Evolutionary conservation across 352 stramenopile species (phyloP), one percentile per base, ranked within the genome.

Genomic region (Plasmopara viticola): DNA sequence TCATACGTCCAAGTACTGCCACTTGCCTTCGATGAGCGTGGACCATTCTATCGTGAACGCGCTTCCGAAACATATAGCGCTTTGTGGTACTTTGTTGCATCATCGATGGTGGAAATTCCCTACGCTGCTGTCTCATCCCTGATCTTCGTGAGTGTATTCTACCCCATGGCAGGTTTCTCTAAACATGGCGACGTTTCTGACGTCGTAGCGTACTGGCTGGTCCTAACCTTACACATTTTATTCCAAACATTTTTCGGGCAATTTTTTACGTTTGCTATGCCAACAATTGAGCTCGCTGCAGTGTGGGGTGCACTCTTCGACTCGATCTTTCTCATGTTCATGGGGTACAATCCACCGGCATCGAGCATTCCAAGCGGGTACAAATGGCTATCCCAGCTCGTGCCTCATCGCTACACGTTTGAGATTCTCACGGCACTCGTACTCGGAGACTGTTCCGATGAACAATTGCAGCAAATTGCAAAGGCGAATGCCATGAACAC

Each of bases 11-110:
- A 72, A 2, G 68, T 86, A 3, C 45, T 96, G 6, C 74, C 83
- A 6, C 56, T 95, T 4, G 79, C 89, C 37, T 77, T 87, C 60
- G 70, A 81, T 38, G 84, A 96, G 50, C 74, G 90, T 28, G 86
- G 88, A 5, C 77, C 89, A 45, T 98, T 87, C 54, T 97, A 98
- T 74, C 71, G 90, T 8, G 90, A 98, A 60, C 86, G 93, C 8
- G 75, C 84, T 18, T 81, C 85, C 13, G 62, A 90, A 54, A 97
- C 95, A 51, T 97, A 98, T 57, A 78, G 79, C 45, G 60, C 79
- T 30, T 41, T 78, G n/a, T 83, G 86, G 58, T 92, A 97, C 56
- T 81, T 79, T 44, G 57, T 90, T 2, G 69, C 84, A 9, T 87
- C 82, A 20, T 84, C 74, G 15, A 28, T 95, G 7, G 68, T 82